Evolutionary conservation across 495 filamentous ascomycete genomes (phyloP).

Genomic region (Cercophora scortea): DNA sequence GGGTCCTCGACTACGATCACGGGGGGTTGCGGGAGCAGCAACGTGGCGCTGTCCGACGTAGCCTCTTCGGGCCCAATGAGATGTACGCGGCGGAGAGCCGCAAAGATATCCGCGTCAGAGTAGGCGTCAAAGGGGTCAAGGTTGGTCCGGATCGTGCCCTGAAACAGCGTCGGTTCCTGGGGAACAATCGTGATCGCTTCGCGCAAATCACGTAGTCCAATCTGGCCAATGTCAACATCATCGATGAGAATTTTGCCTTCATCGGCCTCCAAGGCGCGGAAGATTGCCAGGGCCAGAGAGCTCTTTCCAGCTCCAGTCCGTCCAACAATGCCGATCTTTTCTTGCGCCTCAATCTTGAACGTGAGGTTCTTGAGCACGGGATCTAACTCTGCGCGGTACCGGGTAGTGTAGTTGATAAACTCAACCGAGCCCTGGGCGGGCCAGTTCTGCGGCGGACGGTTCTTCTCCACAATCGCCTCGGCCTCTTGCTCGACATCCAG

Average conservation of each 20-base stretch:
- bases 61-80: slow-evolving; percentile 59
- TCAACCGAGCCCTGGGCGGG: slow-evolving; percentile 78
- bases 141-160: slow-evolving; percentile 89
- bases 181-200: slow-evolving; percentile 96
- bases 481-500: slow-evolving; percentile 96
- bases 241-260: slow-evolving; percentile 86
- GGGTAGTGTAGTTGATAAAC: slow-evolving; percentile 79
- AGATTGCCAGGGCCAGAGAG: slow-evolving; percentile 90
- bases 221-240: slow-evolving; percentile 75
- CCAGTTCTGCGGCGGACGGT: slow-evolving; percentile 71
- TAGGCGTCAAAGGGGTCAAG: slow-evolving; percentile 90
- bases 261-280: slow-evolving; percentile 92
- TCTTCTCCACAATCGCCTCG: slow-evolving; percentile 64
- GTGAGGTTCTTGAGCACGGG: slow-evolving; percentile 74
- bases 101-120: slow-evolving; percentile 87
- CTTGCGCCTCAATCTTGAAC: slow-evolving; percentile 76
- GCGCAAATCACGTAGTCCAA: slow-evolving; percentile 85
- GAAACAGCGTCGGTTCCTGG: slow-evolving; percentile 96
- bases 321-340: slow-evolving; percentile 96
- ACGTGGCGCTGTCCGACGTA: background rate
- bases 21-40: slow-evolving; percentile 7
- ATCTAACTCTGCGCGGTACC: slow-evolving; percentile 83
- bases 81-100: slow-evolving; percentile 81
- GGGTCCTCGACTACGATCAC: slow-evolving; percentile 8
- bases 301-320: slow-evolving; percentile 97